Evolutionary conservation across 768 basidiomycete species (phyloP), one percentile per base, ranked within the genome.

Genomic region (Boletales sp.): DNA sequence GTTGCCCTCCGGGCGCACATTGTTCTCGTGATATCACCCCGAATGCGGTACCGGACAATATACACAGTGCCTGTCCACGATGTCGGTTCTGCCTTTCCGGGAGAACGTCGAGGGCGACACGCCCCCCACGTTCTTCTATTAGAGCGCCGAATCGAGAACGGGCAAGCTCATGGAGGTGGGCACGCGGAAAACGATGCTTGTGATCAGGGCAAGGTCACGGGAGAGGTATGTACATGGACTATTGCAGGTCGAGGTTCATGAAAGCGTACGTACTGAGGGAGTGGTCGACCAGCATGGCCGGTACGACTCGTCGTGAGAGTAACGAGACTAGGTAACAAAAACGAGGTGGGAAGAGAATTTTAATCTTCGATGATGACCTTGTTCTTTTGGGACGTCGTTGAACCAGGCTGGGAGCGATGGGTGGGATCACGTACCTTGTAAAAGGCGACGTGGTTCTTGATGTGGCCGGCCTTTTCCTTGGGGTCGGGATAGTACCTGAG

Each of bases 381-480:
- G 55, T 50, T 49, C 61, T 62, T 49, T 48, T 8, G 14, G 34
- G 28, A 48, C 4, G 37, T 41, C 6, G 18, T 5, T 53, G 37
- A 53, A 42, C 28, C 30, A 5, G 41, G 6, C 18, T 32, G 41
- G 19, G 30, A 36, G 31, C 6, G n/a, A 30, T 12, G 35, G 14
- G 17, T 8, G 31, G 3, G 14, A 18, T 37, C n/a, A 18, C 59
- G 63, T 50, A 81, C 87, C 77, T 88, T 88, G 74, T 91, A 87
- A 62, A 91, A 90, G 0, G 88, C 90, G 18, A 90, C 73, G 60
- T 83, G 81, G 10, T 74, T 74, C 64, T 85, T 76, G 60, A 90
- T 86, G 6, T 77, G 61, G 42, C 78, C 72, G 0, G 87, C 88
- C 53, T 75, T 77, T 5, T 77, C 70, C 25, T 73, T 78, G 0